Percentiles rank a stretch among this genome's conserved stretches.
phyloP scores from a whole-genome alignment of 768 basidiomycete genomes.

The Scleroderma bovista region DNA sequence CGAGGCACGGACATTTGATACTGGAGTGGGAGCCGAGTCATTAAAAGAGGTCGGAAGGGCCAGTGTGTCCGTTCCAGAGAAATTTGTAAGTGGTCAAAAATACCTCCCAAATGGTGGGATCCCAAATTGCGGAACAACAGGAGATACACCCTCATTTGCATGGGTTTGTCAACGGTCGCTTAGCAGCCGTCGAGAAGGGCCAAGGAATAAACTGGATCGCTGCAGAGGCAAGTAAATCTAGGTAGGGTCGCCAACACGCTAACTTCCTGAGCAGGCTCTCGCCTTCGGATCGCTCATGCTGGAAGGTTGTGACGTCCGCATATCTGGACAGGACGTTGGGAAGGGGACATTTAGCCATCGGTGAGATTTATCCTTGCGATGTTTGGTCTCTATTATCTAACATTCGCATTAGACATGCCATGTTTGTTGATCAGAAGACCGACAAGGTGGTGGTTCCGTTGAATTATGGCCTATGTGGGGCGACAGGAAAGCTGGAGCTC shows the following conservation, averaged over 20 bases:
- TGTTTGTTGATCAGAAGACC: conserved; percentile 85
- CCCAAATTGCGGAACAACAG: conserved; percentile 30
- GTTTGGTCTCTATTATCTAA: background rate
- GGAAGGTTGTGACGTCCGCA: conserved; percentile 77
- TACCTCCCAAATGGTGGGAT: background rate
- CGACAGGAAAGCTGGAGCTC: conserved; percentile 68
- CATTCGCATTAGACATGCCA: conserved; percentile 56
- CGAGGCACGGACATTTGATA: conserved; percentile 55
- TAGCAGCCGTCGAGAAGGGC: conserved; percentile 63
- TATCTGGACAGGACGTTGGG: conserved; percentile 92
- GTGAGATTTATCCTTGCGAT: conserved; percentile 21
- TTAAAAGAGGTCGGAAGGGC: conserved; percentile 58
- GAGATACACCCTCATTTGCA: conserved; percentile 75
- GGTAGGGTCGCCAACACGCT: background rate
- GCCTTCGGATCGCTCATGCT: conserved; percentile 85
- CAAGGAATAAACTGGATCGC: conserved; percentile 85
- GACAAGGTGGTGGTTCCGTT: conserved; percentile 79
- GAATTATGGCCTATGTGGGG: conserved; percentile 54
- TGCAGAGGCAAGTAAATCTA: conserved; percentile 56
- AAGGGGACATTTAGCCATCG: conserved; percentile 85
- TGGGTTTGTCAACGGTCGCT: conserved; percentile 71
- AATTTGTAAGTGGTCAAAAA: conserved; percentile 50
- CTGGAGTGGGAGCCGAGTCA: conserved; percentile 53
- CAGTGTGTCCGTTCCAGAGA: conserved; percentile 54
- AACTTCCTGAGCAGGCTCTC: conserved; percentile 49